These are phyloP conservation scores for Tolypocladium amazonense DNA, from an alignment of 2,329 filamentous ascomycete species.

Conservation along the genomic window DNA sequence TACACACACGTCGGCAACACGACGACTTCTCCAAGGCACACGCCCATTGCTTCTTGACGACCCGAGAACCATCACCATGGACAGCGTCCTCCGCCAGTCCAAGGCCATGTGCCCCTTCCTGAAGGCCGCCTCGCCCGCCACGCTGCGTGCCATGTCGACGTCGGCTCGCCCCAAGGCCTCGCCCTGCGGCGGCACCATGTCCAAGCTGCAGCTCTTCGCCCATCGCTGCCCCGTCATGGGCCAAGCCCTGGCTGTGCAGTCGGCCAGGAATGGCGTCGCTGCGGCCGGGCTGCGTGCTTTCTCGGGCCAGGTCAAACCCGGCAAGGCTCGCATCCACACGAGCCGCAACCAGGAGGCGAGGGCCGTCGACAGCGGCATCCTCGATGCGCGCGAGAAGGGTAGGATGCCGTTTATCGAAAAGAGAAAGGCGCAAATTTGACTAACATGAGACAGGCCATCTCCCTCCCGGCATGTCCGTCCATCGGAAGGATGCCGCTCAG, in stretches of 20 bases:
- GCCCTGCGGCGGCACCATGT: constrained; percentile 85
- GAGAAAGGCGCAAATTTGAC: neutral
- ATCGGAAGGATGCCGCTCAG: constrained; percentile 5
- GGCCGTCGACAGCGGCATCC: constrained; percentile 53
- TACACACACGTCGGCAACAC: no score
- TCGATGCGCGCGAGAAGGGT: constrained; percentile 40
- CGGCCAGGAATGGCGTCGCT: constrained; percentile 41
- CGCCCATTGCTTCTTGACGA: neutral
- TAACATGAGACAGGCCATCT: constrained; percentile 2
- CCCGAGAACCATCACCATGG: constrained; percentile 49
- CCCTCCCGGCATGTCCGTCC: constrained; percentile 10
- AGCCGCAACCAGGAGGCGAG: constrained; percentile 67
- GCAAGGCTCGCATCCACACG: constrained; percentile 72
- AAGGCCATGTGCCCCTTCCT: constrained; percentile 96
- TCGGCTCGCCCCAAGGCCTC: constrained; percentile 55
- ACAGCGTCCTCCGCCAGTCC: constrained; percentile 88
- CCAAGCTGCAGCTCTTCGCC: constrained; percentile 88
- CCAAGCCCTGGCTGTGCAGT: constrained; percentile 87
- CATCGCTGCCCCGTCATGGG: constrained; percentile 98
- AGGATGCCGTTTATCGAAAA: constrained; percentile 11
- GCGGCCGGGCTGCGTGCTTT: constrained; percentile 40
- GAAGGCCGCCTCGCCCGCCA: constrained; percentile 85
- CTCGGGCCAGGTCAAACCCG: constrained; percentile 38
- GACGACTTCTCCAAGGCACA: neutral
- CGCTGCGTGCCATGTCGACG: constrained; percentile 79